These are phyloP conservation scores for Irpex lacteus DNA, from an alignment of 1,284 basidiomycete species.

Conservation along the genomic window DNA sequence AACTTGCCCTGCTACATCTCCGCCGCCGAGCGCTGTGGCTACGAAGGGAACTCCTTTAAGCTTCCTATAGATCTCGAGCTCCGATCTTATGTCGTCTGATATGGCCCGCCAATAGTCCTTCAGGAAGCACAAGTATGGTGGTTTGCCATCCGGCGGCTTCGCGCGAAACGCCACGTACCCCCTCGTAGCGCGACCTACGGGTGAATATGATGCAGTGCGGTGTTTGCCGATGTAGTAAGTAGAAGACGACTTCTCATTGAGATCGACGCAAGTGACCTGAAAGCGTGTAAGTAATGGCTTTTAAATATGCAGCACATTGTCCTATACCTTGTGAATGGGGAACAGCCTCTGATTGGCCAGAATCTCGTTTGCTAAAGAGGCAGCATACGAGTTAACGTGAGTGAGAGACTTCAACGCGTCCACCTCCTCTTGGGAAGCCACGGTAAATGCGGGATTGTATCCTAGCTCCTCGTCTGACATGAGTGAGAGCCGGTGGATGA, in stretches of 20 bases:
- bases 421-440: not conserved
- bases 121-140: not conserved
- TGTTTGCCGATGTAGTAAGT: not conserved
- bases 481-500: constrained; percentile 7
- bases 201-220: not conserved
- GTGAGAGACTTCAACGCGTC: not conserved
- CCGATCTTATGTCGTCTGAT: not conserved
- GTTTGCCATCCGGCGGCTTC: not conserved
- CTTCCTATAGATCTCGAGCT: not conserved
- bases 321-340: not conserved
- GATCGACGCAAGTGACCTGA: not conserved
- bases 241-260: not conserved
- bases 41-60: not conserved
- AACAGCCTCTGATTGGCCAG: not conserved
- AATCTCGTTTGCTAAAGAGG: not conserved
- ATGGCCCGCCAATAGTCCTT: constrained; percentile 10
- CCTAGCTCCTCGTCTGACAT: not conserved
- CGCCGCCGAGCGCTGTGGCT: constrained; percentile 2
- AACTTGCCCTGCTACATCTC: not conserved
- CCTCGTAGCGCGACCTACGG: constrained; percentile 1
- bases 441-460: not conserved
- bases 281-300: not conserved
- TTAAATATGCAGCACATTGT: not conserved
- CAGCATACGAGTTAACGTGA: not conserved
- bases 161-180: constrained; percentile 3